phyloP scores from a whole-genome alignment of 306 rosid species.

The Pterocarpus macrocarpus region DNA sequence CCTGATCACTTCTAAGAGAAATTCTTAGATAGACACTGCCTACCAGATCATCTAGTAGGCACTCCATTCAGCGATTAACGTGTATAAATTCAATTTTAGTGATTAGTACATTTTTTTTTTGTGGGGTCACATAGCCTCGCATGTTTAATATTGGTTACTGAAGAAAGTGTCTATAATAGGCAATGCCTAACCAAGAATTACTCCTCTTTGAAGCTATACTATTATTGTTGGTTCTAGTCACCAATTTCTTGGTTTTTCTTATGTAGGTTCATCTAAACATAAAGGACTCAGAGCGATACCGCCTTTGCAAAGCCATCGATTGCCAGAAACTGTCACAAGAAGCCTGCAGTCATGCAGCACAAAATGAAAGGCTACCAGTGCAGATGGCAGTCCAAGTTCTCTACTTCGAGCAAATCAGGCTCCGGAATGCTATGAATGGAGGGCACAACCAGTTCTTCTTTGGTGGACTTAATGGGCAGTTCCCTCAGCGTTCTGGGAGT shows the following conservation, averaged over 20 bases:
- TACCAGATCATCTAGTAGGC: no score
- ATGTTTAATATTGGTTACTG: background rate
- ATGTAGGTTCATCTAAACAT: constrained; percentile 90
- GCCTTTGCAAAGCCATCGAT: constrained; percentile 92
- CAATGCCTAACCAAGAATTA: background rate
- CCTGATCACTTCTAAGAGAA: background rate
- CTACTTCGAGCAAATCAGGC: constrained; percentile 95
- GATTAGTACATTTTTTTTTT: background rate
- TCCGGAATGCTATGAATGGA: constrained; percentile 92
- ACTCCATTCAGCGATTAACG: no score
- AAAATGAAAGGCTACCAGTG: constrained; percentile 92
- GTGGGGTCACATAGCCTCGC: no score
- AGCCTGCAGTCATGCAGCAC: constrained; percentile 99
- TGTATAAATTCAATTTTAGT: background rate
- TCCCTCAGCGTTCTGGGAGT: constrained; percentile 94
- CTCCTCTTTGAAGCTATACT: background rate
- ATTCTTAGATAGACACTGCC: background rate
- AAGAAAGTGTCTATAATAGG: background rate
- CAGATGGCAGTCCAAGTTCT: constrained; percentile 97
- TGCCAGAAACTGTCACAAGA: constrained; percentile 93
- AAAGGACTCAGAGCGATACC: constrained; percentile 87
- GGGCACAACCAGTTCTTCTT: constrained; percentile 86
- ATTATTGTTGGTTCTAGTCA: background rate
- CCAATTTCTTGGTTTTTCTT: constrained; percentile 18
- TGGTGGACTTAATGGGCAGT: constrained; percentile 75